These are phyloP conservation scores for Orychophragmus violaceus DNA, from an alignment of 345 rosid genomes.

Conservation along the genomic window DNA sequence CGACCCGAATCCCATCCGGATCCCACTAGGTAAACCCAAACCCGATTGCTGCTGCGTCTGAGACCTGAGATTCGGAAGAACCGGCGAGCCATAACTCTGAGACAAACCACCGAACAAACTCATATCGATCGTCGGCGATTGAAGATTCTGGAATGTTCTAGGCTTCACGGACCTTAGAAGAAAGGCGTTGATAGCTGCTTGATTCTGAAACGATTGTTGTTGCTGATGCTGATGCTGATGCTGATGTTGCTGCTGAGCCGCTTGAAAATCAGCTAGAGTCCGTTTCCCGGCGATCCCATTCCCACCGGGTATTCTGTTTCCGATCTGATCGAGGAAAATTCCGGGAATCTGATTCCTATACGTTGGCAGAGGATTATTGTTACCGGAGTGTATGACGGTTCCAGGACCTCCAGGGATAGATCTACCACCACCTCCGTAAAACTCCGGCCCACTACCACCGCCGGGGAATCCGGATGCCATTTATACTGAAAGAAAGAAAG, in stretches of 20 bases:
- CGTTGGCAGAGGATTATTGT: conserved; percentile 21
- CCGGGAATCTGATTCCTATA: conserved; percentile 54
- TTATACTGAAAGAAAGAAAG: neutral
- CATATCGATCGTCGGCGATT: conserved; percentile 37
- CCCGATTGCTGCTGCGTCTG: conserved; percentile 21
- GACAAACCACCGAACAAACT: conserved; percentile 13
- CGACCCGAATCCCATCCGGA: conserved; percentile 22
- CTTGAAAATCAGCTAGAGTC: conserved; percentile 61
- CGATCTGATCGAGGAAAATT: conserved; percentile 58
- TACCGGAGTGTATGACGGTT: conserved; percentile 22
- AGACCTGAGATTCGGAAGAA: conserved; percentile 52
- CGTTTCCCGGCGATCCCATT: conserved; percentile 53
- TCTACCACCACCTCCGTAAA: conserved; percentile 53
- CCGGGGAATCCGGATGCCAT: conserved; percentile 90
- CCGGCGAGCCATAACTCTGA: conserved; percentile 48
- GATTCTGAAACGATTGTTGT: conserved; percentile 29
- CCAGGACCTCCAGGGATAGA: conserved; percentile 33
- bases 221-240: no score
- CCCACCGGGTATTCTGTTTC: conserved; percentile 33
- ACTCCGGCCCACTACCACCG: conserved; percentile 51
- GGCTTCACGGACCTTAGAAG: conserved; percentile 76
- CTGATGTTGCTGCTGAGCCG: conserved; percentile 24
- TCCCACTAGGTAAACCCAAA: conserved; percentile 8
- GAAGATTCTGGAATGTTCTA: conserved; percentile 40
- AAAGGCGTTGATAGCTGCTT: conserved; percentile 39